Evolutionary conservation across 108 stramenopile genomes (phyloP).

Genomic region (Cyclotella kingstonii): DNA sequence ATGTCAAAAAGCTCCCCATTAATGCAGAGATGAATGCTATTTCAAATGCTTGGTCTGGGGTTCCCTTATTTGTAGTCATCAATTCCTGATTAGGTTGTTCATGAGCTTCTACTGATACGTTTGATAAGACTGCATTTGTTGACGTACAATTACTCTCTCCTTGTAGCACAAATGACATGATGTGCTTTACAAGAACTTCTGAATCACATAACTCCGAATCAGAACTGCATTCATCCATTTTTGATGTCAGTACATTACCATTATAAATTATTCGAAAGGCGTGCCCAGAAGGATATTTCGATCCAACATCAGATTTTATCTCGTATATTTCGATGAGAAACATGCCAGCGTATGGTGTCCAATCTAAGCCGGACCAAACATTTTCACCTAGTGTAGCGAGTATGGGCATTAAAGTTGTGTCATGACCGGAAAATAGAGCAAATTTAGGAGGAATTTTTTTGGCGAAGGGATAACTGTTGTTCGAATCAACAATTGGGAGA

Average conservation of each 20-base stretch:
- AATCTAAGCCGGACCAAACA: constrained; percentile 65
- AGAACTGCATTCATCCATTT: constrained; percentile 51
- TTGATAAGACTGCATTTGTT: neutral
- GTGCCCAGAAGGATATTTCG: constrained; percentile 37
- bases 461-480: constrained; percentile 6
- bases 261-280: constrained; percentile 82
- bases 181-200: constrained; percentile 29
- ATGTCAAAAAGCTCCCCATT: constrained; percentile 23
- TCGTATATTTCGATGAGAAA: constrained; percentile 69
- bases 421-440: constrained; percentile 77
- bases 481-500: constrained; percentile 37
- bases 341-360: constrained; percentile 84
- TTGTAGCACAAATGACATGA: constrained; percentile 48
- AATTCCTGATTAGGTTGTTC: constrained; percentile 7
- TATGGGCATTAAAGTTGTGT: constrained; percentile 83
- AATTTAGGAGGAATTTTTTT: constrained; percentile 38
- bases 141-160: constrained; percentile 44
- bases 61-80: too few species aligned
- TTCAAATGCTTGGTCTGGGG: too few species aligned
- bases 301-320: constrained; percentile 15
- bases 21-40: constrained; percentile 13
- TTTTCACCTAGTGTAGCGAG: constrained; percentile 66
- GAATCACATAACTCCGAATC: constrained; percentile 66
- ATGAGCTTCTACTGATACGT: neutral
- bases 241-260: constrained; percentile 61